phyloP scores from a whole-genome alignment of 2,329 filamentous ascomycete genomes.

The Chaetomiaceae sp. region DNA sequence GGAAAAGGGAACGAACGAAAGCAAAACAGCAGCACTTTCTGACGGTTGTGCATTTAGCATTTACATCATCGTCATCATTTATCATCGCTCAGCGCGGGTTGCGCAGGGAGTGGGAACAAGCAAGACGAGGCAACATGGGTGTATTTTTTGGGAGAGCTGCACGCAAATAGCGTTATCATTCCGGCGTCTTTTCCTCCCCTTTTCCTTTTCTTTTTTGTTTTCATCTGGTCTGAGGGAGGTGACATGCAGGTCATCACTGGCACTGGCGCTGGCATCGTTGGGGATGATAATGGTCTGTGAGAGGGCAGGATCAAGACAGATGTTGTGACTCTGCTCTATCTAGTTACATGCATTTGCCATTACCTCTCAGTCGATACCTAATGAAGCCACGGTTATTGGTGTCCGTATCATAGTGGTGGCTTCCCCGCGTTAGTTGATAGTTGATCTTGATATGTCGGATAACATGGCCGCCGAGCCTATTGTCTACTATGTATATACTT shows the following conservation, averaged over 20 bases:
- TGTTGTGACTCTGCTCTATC: neutral
- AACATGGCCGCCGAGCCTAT: too few relatives aligned
- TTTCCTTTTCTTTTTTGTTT: neutral
- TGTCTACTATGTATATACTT: too few relatives aligned
- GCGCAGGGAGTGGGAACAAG: neutral
- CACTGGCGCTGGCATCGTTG: neutral
- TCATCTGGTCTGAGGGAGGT: neutral
- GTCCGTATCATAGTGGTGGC: too few relatives aligned
- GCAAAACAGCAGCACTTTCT: neutral
- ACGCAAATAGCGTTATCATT: slow-evolving; percentile 10
- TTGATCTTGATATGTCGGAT: neutral
- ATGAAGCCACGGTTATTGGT: neutral
- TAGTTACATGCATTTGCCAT: neutral
- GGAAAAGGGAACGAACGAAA: neutral
- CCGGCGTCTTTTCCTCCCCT: slow-evolving; percentile 3
- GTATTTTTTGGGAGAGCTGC: slow-evolving; percentile 1
- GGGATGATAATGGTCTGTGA: neutral
- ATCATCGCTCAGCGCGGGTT: neutral
- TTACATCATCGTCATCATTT: neutral
- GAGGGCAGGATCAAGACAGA: neutral
- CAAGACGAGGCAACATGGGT: slow-evolving; percentile 1
- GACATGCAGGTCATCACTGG: neutral
- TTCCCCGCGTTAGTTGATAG: too few relatives aligned
- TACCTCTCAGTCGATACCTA: neutral
- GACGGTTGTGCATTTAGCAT: neutral